These are phyloP conservation scores for Calocera viscosa DNA, from an alignment of 768 basidiomycete genomes.

Conservation along the genomic window DNA sequence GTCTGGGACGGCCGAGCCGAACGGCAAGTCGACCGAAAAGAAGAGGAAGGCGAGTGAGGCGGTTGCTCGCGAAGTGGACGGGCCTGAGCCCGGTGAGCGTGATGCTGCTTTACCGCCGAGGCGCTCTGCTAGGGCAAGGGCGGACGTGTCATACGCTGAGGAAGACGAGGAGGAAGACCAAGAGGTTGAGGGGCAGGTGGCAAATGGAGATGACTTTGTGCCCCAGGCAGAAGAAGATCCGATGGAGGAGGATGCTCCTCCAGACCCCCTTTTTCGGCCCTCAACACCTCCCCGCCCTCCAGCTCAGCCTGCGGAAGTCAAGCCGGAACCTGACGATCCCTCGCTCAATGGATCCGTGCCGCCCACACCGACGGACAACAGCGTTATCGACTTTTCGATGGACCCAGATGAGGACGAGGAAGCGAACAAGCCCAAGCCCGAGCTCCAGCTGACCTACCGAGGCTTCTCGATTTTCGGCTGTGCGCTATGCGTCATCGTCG, in stretches of 20 bases:
- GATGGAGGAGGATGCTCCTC: constrained; percentile 18
- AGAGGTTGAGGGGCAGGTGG: background rate
- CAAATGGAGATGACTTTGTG: background rate
- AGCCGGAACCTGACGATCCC: background rate
- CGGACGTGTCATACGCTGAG: constrained; percentile 3
- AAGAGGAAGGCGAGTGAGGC: constrained; percentile 20
- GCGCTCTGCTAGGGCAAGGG: constrained; percentile 26
- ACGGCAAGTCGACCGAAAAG: constrained; percentile 15
- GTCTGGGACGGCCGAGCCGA: constrained; percentile 11
- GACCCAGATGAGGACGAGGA: constrained; percentile 51
- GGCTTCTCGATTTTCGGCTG: constrained; percentile 59
- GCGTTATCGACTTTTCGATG: constrained; percentile 19
- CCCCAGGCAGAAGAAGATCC: constrained; percentile 12
- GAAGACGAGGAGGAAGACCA: background rate
- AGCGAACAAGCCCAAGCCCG: constrained; percentile 54
- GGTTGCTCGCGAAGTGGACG: background rate
- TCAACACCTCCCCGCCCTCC: background rate
- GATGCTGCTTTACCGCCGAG: constrained; percentile 18
- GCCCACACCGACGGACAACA: constrained; percentile 11
- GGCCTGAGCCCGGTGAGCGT: constrained; percentile 16
- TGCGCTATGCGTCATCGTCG: constrained; percentile 70
- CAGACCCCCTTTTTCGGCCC: constrained; percentile 12
- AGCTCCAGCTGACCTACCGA: constrained; percentile 51
- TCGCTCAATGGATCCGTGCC: constrained; percentile 11
- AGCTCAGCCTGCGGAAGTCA: background rate